phyloP scores from a whole-genome alignment of 164 flowering plant species.

The Annona cherimola region DNA sequence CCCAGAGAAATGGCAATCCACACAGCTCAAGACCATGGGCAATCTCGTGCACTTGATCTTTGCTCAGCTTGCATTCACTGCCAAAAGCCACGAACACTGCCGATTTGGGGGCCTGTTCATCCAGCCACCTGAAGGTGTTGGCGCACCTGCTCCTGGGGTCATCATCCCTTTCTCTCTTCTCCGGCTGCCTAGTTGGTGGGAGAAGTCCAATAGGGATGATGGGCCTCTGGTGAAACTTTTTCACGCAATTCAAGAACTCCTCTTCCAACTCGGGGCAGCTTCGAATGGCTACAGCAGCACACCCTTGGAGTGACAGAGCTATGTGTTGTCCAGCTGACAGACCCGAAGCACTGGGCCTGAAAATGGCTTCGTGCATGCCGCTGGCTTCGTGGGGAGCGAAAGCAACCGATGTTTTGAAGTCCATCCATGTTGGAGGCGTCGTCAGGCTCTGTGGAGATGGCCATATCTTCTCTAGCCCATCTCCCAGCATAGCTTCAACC shows the following conservation, averaged over 20 bases:
- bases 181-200: conserved; percentile 20
- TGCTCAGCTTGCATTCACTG: conserved; percentile 36
- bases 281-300: conserved; percentile 34
- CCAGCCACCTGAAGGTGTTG: conserved; percentile 35
- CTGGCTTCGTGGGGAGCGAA: conserved; percentile 16
- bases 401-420: conserved; percentile 22
- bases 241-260: conserved; percentile 37
- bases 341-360: conserved; percentile 13
- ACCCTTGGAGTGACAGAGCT: conserved; percentile 18
- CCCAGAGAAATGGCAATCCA: conserved; percentile 53
- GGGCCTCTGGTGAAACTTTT: conserved; percentile 33
- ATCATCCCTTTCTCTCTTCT: background rate
- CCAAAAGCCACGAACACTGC: conserved; percentile 55
- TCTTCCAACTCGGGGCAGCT: conserved; percentile 50
- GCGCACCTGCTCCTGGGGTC: conserved; percentile 29
- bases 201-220: conserved; percentile 48
- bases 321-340: conserved; percentile 27
- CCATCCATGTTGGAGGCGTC: conserved; percentile 32
- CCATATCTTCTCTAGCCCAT: conserved; percentile 2
- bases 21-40: conserved; percentile 56
- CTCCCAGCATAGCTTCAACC: conserved; percentile 12
- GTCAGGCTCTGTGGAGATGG: conserved; percentile 4
- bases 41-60: conserved; percentile 28
- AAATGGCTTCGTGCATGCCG: background rate
- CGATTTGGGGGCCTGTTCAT: conserved; percentile 21